Percentiles rank a stretch among this genome's conserved stretches.
Conservation (phyloP, 2,329 filamentous ascomycete species). For the Cercospora beticola region DNA sequence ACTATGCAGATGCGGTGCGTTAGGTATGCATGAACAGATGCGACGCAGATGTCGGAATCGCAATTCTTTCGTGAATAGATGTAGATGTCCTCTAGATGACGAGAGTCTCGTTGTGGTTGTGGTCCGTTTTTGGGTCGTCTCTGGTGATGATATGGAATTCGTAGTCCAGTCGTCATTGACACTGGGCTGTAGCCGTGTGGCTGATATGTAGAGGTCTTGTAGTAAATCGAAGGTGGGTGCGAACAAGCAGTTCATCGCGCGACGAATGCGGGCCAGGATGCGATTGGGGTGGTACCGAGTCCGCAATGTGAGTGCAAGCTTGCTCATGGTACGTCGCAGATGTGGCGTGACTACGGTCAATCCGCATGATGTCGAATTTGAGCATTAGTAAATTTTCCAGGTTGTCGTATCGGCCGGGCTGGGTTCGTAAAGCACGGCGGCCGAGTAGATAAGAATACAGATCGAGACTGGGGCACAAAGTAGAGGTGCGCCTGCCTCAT, state of each 20-base stretch:
- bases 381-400: not conserved
- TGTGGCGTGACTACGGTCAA: not conserved
- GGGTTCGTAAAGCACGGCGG: slow-evolving; percentile 2
- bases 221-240: not conserved
- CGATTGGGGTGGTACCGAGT: not conserved
- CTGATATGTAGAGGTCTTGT: not conserved
- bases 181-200: not conserved
- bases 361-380: not conserved
- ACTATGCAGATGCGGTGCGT: not conserved
- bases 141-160: not conserved
- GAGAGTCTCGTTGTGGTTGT: not conserved
- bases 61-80: not conserved
- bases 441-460: not conserved
- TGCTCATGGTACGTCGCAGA: not conserved
- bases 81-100: not conserved
- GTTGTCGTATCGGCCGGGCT: not conserved
- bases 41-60: not conserved
- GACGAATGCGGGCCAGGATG: not conserved
- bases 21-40: not conserved
- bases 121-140: not conserved
- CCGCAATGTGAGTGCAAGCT: not conserved
- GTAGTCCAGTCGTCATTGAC: not conserved
- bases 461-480: not conserved
- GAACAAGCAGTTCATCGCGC: not conserved
- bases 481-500: not conserved